phyloP scores from a whole-genome alignment of 2,329 filamentous ascomycete species.

The Fusarium hostae region DNA sequence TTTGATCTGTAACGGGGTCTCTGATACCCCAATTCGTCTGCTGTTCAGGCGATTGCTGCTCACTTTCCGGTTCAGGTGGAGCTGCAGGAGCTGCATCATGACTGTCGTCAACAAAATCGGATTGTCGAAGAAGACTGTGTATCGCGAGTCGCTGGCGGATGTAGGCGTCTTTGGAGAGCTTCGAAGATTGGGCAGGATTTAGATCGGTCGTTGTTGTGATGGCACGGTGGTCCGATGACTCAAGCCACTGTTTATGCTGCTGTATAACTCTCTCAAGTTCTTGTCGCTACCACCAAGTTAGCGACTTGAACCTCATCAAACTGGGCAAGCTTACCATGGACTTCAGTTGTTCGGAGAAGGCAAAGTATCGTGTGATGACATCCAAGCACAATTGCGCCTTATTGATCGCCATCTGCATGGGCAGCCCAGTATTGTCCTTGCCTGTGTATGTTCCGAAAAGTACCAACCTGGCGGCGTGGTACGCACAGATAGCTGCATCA shows the following conservation, averaged over 20 bases:
- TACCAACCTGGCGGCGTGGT: conserved; percentile 54
- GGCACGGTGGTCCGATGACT: conserved; percentile 34
- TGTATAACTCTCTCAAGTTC: conserved; percentile 44
- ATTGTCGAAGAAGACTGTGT: conserved; percentile 54
- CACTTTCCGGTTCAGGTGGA: conserved; percentile 37
- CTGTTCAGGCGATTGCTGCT: conserved; percentile 25
- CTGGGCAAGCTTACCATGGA: conserved; percentile 29
- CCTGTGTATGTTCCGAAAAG: conserved; percentile 48
- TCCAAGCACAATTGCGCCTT: conserved; percentile 43
- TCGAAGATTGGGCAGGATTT: conserved; percentile 14
- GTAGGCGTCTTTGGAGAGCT: conserved; percentile 38
- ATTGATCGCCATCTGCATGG: conserved; percentile 44
- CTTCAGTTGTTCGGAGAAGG: conserved; percentile 44
- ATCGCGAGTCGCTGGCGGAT: conserved; percentile 51
- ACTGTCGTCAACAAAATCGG: conserved; percentile 54
- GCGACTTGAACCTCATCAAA: neutral
- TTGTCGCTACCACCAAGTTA: conserved; percentile 26
- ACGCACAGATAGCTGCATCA: conserved; percentile 56
- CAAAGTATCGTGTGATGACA: conserved; percentile 43
- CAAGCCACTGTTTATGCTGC: conserved; percentile 41
- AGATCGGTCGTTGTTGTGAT: conserved; percentile 28
- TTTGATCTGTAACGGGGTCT: conserved; percentile 31
- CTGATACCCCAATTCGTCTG: conserved; percentile 18
- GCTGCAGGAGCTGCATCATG: conserved; percentile 46
- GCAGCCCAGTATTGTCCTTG: conserved; percentile 39